Conservation (phyloP, 805 yeast genomes). For the Candida sonorensis region DNA sequence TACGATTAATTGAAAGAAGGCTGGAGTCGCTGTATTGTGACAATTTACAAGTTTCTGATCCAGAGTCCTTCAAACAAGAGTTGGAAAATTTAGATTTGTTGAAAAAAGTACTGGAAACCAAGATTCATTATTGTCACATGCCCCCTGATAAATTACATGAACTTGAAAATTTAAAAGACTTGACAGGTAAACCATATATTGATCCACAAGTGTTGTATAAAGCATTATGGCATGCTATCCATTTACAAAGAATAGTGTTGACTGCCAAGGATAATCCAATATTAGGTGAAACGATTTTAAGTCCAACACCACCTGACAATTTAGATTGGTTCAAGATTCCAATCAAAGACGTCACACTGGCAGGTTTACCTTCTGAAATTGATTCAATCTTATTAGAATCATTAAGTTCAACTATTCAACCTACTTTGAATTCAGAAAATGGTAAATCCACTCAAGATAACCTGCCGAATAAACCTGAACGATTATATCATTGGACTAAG, state of each 20-base stretch:
- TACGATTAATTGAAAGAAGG: slow-evolving; percentile 34
- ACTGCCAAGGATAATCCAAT: slow-evolving; percentile 21
- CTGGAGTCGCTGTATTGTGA: slow-evolving; percentile 6
- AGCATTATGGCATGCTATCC: slow-evolving; percentile 44
- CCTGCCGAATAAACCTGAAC: slow-evolving; percentile 7
- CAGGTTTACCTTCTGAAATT: slow-evolving; percentile 36
- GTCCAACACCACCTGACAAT: slow-evolving; percentile 23
- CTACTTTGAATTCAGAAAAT: slow-evolving; percentile 9
- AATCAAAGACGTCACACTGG: slow-evolving; percentile 39
- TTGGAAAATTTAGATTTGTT: slow-evolving; percentile 23
- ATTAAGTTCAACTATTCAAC: slow-evolving; percentile 10
- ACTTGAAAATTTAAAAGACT: slow-evolving; percentile 33
- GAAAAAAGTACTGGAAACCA: slow-evolving; percentile 35
- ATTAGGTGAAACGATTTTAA: slow-evolving; percentile 23
- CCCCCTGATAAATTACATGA: slow-evolving; percentile 40
- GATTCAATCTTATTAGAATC: slow-evolving; percentile 21
- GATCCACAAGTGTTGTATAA: slow-evolving; percentile 33
- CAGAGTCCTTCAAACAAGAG: too few species aligned
- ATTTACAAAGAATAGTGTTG: slow-evolving; percentile 34
- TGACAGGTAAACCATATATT: slow-evolving; percentile 32
- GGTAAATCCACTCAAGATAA: slow-evolving; percentile 23
- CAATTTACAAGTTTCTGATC: too few species aligned
- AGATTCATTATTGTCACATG: slow-evolving; percentile 43
- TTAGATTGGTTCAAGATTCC: slow-evolving; percentile 36
- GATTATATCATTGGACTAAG: slow-evolving; percentile 30